phyloP scores from a whole-genome alignment of 164 flowering plant genomes.

The Vitis vinifera region ASM3070453v1 NC_081812.1:15933001-15933500 shows the following conservation, averaged over 20 bases:
- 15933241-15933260: conserved; percentile 34
- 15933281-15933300: conserved; percentile 28
- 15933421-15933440: conserved; percentile 42
- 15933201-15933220: conserved; percentile 41
- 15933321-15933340: conserved; percentile 8
- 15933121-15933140: too few species aligned
- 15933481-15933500: not conserved
- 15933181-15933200: not conserved
- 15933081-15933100: too few species aligned
- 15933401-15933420: conserved; percentile 30
- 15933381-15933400: conserved; percentile 16
- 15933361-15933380: conserved; percentile 6
- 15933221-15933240: conserved; percentile 28
- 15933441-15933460: conserved; percentile 45
- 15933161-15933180: not conserved
- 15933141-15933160: too few species aligned
- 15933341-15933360: conserved; percentile 22
- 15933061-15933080: too few species aligned
- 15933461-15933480: conserved; percentile 62
- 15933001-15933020: too few species aligned
- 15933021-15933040: too few species aligned
- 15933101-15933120: too few species aligned
- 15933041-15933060: too few species aligned
- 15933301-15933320: conserved; percentile 9
- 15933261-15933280: conserved; percentile 48